Conservation (phyloP, 345 rosid species). For the Camelina sativa region DNA sequence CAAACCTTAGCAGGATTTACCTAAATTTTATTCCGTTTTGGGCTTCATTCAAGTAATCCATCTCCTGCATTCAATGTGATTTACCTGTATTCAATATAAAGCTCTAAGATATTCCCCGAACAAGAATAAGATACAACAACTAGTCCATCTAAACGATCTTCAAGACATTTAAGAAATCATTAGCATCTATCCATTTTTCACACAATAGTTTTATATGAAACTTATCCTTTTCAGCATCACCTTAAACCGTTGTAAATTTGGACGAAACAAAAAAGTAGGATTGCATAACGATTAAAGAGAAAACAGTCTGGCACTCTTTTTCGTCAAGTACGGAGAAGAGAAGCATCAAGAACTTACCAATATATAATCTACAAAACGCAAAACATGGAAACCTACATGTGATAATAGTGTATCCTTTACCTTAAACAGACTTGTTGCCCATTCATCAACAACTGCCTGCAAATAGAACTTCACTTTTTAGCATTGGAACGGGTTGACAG, state of each 20-base stretch:
- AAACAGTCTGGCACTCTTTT: slow-evolving; percentile 25
- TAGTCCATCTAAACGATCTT: slow-evolving; percentile 28
- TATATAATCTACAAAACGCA: slow-evolving; percentile 8
- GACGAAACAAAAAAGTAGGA: slow-evolving; percentile 4
- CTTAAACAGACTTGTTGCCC: slow-evolving; percentile 97
- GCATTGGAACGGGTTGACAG: slow-evolving; percentile 26
- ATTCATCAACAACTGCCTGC: slow-evolving; percentile 95
- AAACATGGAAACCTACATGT: slow-evolving; percentile 21
- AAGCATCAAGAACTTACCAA: slow-evolving; percentile 20
- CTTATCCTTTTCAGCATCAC: not conserved
- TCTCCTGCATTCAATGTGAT: slow-evolving; percentile 99
- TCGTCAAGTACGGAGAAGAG: not conserved
- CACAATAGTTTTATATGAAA: not conserved
- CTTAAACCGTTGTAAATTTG: slow-evolving; percentile 2
- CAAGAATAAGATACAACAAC: slow-evolving; percentile 38
- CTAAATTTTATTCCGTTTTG: slow-evolving; percentile 85
- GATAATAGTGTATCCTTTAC: slow-evolving; percentile 46
- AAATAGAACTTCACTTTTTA: slow-evolving; percentile 41
- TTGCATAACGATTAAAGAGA: slow-evolving; percentile 19
- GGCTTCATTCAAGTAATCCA: slow-evolving; percentile 92
- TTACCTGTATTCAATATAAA: slow-evolving; percentile 98
- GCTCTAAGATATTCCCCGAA: slow-evolving; percentile 76
- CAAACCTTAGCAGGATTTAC: slow-evolving; percentile 51
- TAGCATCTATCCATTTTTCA: slow-evolving; percentile 17
- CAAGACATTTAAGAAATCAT: not conserved